Percentiles rank a stretch among this genome's conserved stretches.
These are phyloP conservation scores for Micromonas commoda DNA, from an alignment of 139 green algal genomes.

Conservation along the genomic window DNA sequence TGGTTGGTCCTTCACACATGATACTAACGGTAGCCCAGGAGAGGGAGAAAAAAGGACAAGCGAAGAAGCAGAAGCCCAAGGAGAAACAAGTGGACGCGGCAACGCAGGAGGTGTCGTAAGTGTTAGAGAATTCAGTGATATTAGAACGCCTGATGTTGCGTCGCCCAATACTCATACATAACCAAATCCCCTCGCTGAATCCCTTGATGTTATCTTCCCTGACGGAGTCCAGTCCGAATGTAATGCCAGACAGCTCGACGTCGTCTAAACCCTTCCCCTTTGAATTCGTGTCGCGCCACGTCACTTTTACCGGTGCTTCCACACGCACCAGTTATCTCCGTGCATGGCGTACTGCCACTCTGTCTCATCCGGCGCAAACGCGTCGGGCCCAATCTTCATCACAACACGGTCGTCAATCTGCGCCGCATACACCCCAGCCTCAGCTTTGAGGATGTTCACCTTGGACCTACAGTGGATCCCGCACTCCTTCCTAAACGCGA, in stretches of 20 bases:
- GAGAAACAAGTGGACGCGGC: no score
- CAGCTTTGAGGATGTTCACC: slow-evolving; percentile 42
- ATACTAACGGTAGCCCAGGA: background rate
- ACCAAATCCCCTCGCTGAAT: no score
- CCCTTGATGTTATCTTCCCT: no score
- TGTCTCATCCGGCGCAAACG: slow-evolving; percentile 5
- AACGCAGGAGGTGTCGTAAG: no score
- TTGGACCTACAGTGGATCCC: slow-evolving; percentile 38
- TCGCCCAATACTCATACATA: no score
- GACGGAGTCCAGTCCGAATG: no score
- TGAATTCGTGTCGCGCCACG: background rate
- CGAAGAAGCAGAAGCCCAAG: background rate
- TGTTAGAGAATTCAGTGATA: no score
- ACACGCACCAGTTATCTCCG: slow-evolving; percentile 15
- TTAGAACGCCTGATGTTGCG: no score
- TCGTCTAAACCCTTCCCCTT: background rate
- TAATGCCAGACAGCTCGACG: no score
- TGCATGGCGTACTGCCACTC: background rate
- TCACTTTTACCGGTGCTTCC: background rate
- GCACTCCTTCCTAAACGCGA: slow-evolving; percentile 34
- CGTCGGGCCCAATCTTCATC: slow-evolving; percentile 35
- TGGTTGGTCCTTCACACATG: background rate
- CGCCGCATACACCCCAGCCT: slow-evolving; percentile 46
- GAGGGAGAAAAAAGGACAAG: background rate
- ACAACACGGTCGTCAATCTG: slow-evolving; percentile 35